Evolutionary conservation across 106 monocot genomes (phyloP), one percentile per base, ranked within the genome.

Genomic region (Narthecium ossifragum): DNA sequence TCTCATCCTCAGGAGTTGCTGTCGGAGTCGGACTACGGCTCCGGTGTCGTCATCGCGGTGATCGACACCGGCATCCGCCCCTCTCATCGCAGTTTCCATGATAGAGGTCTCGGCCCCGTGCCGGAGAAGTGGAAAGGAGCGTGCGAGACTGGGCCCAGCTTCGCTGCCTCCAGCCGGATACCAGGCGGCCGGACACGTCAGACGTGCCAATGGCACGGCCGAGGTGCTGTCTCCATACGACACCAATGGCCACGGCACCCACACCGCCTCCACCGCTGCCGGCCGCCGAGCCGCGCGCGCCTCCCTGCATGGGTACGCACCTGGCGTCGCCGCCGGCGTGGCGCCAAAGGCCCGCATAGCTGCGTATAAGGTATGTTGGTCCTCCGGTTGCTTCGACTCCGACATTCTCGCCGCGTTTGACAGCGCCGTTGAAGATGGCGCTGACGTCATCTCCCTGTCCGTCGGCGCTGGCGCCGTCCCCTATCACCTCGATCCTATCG

Each of bases 341-440:
- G 77, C 82, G 3, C 69, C 59, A 0, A 64, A 53, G 34, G 73
- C 77, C 21, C 53, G 69, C 46, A 51, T 82, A 32, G 82, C 82
- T 5, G 64, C 61, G 22, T 82, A 82, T 64, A 82, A 82, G 62
- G 71, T 74, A 15, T 74, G 74, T 59, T 80, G 78, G 78, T 51
- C 69, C 26, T 13, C 23, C 1, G 74, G 74, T 0, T 73, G 83
- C 56, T 74, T 49, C 38, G 74, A 74, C 28, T 74, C 60, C 14
- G 70, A 75, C 38, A 69, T 84, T 12, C 67, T 84, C 18, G 78
- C 70, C 0, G 78, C 74, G 15, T 62, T 78, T 38, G 83, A 84
- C 46, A 8, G 2, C 8, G 83, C 83, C 13, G 70, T 84, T 23
- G n/a, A 36, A 2, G 83, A 84, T 27, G 78, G 78, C 6, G 83